These are phyloP conservation scores for Cutaneotrichosporon dermatis DNA, from an alignment of 1,284 basidiomycete species.

Conservation along the genomic window DNA sequence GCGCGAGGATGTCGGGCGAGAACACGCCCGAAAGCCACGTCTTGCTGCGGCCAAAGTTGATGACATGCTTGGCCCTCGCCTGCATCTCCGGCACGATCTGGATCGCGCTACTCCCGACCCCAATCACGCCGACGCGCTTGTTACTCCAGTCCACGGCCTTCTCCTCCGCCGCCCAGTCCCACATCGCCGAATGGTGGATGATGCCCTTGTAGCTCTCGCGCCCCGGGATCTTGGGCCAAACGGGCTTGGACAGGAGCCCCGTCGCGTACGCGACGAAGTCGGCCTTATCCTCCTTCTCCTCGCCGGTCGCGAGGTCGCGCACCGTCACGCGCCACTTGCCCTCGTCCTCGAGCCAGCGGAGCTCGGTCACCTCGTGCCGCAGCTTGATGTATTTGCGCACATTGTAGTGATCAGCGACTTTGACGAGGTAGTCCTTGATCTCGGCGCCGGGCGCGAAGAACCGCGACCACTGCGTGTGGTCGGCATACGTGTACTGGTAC, in stretches of 20 bases:
- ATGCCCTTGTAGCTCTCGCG: slow-evolving; percentile 29
- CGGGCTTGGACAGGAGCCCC: slow-evolving; percentile 28
- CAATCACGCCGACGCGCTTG: slow-evolving; percentile 16
- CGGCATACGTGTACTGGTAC: slow-evolving; percentile 24
- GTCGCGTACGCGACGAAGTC: slow-evolving; percentile 38
- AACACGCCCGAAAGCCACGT: slow-evolving; percentile 31
- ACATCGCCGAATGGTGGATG: slow-evolving; percentile 30
- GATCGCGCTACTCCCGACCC: slow-evolving; percentile 19
- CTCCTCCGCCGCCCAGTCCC: slow-evolving; percentile 19
- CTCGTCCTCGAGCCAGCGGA: slow-evolving; percentile 24
- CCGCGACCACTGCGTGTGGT: slow-evolving; percentile 25
- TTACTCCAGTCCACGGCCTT: slow-evolving; percentile 20
- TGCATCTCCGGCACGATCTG: slow-evolving; percentile 30
- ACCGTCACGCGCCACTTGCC: slow-evolving; percentile 27
- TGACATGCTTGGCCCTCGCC: slow-evolving; percentile 12
- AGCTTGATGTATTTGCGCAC: slow-evolving; percentile 29
- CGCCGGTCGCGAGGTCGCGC: slow-evolving; percentile 10
- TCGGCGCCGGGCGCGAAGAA: slow-evolving; percentile 29
- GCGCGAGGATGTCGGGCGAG: slow-evolving; percentile 15
- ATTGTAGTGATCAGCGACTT: slow-evolving; percentile 24
- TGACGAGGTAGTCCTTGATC: slow-evolving; percentile 32
- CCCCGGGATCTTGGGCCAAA: slow-evolving; percentile 33
- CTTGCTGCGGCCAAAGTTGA: slow-evolving; percentile 11
- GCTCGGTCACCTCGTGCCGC: slow-evolving; percentile 26
- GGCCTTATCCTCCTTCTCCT: slow-evolving; percentile 19